These are phyloP conservation scores for Carex arenaria DNA, from an alignment of 202 grass and related monocot genomes.

Conservation along the genomic window DNA sequence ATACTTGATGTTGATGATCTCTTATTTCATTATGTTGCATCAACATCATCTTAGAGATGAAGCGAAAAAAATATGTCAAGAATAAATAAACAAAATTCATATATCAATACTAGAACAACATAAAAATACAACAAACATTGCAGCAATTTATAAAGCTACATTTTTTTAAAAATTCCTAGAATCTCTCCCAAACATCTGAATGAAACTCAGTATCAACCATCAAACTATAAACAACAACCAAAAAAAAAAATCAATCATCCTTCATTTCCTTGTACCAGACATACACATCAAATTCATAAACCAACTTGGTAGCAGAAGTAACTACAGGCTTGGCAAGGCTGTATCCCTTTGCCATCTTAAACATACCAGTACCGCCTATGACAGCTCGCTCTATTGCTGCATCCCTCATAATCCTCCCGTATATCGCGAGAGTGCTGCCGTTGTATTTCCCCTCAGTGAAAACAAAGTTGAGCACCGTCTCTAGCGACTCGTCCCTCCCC, in stretches of 20 bases:
- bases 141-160: background rate
- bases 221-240: background rate
- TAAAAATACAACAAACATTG: background rate
- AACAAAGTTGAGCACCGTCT: background rate
- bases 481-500: background rate
- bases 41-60: too few relatives aligned
- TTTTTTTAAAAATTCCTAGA: background rate
- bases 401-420: background rate
- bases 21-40: too few relatives aligned
- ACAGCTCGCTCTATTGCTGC: background rate
- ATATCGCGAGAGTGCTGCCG: conserved; percentile 1
- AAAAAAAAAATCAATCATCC: background rate
- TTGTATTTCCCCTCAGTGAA: conserved; percentile 12
- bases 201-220: background rate
- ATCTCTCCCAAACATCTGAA: background rate
- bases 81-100: background rate
- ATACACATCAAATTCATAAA: conserved; percentile 13
- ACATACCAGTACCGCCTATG: conserved; percentile 10
- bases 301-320: background rate
- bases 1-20: too few relatives aligned
- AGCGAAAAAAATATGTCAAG: background rate
- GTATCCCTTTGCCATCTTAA: conserved; percentile 11
- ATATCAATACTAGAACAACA: background rate
- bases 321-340: background rate
- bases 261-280: background rate